Percentiles rank a stretch among this genome's conserved stretches.
Evolutionary conservation across 1,139 yeast genomes (phyloP).

Genomic region (Debaryomycetaceae sp.): DNA sequence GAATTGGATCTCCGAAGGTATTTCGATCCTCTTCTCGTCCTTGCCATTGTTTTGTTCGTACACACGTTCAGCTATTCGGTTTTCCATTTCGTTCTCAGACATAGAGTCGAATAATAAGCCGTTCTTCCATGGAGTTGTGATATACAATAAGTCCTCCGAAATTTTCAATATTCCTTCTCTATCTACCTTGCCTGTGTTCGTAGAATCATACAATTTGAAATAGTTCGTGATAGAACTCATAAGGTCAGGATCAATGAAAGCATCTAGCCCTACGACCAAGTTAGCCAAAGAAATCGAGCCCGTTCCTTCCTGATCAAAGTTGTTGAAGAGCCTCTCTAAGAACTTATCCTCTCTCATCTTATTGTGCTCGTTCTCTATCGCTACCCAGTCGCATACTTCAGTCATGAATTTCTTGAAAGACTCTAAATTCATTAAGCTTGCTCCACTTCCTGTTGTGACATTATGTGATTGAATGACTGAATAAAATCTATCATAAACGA

Average conservation of each 20-base stretch:
- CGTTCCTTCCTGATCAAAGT: conserved; percentile 60
- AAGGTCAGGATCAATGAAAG: conserved; percentile 66
- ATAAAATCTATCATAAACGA: conserved; percentile 82
- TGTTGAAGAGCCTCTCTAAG: conserved; percentile 58
- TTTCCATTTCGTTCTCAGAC: conserved; percentile 59
- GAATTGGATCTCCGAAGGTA: conserved; percentile 59
- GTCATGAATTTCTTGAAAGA: conserved; percentile 73
- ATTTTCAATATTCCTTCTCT: conserved; percentile 78
- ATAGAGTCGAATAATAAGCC: conserved; percentile 58
- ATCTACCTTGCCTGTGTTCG: conserved; percentile 60
- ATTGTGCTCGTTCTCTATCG: conserved; percentile 27
- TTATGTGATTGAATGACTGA: conserved; percentile 66
- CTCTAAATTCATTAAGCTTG: conserved; percentile 68
- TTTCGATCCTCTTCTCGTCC: conserved; percentile 27
- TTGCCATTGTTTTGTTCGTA: conserved; percentile 30
- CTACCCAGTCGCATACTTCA: conserved; percentile 79
- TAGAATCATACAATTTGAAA: conserved; percentile 67
- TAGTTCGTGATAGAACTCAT: conserved; percentile 78
- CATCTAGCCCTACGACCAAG: conserved; percentile 69
- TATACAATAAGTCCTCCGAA: conserved; percentile 79
- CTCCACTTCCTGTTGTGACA: conserved; percentile 65
- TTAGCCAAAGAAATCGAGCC: conserved; percentile 66
- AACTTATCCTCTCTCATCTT: conserved; percentile 37
- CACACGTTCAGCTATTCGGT: conserved; percentile 61
- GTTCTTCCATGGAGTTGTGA: conserved; percentile 82